Base-by-base conservation (phyloP, 768 basidiomycete species). In the Cantharellus anzutake region DNA sequence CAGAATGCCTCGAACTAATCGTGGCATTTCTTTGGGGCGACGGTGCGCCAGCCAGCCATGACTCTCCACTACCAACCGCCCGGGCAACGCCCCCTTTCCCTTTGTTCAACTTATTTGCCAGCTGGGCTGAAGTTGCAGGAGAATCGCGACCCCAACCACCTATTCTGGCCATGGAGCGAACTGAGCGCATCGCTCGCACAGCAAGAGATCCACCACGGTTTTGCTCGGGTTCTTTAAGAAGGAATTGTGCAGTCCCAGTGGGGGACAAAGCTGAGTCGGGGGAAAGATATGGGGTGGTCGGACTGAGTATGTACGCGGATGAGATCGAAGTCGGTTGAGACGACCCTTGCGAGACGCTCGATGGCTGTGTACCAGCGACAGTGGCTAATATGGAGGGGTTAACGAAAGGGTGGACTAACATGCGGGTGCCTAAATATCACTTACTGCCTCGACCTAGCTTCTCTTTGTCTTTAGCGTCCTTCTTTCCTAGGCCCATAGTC, bases 141-240 rank as follows among this genome's bases (percentile, higher is more conserved):
- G 51, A 20, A 39, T 48, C 42, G 65, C 81, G 81, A 34, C 80
- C 78, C 83, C 84, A 84, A 65, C 81, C 82, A 1, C 80, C 78
- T 52, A 88, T 80, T 41, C 80, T 72, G 2, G 86, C 86, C 48
- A 88, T 69, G 2, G 80, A 82, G 37, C 81, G 75, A 64, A 90
- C 80, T 11, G 81, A 83, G 50, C 82, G 75, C 73, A 89, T 88
- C 3, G 86, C 86, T 3, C 86, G 78, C 38, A 88, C 60, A 0
- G 86, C 86, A 50, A 89, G 84, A 0, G 83, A 86, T 39, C 76
- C 79, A 4, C 38, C 77, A 41, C 59, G 44, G 53, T 41, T 37
- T 44, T 42, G 52, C n/a, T 44, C 20, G 20, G 20, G 20, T 29
- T 29, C 20, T 29, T 29, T 29, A 29, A 29, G 20, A 29, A 29